Percentiles rank a stretch among this genome's conserved stretches.
These are phyloP conservation scores for Trifolium repens DNA, from an alignment of 306 rosid species.

Conservation along the genomic window DNA sequence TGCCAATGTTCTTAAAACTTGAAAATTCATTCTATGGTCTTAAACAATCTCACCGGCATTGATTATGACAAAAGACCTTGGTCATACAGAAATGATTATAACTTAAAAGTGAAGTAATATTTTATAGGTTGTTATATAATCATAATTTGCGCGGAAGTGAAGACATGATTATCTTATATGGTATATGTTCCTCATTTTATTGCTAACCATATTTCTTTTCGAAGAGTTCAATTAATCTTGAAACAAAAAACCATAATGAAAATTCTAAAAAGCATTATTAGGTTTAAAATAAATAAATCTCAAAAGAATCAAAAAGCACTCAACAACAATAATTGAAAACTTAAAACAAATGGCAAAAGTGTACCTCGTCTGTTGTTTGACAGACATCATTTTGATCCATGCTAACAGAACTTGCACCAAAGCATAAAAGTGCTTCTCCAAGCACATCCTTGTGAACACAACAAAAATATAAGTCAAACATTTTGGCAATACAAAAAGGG, in stretches of 20 bases:
- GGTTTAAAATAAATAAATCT: slow-evolving; percentile 19
- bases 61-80: not conserved
- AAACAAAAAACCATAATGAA: not conserved
- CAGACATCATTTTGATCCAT: slow-evolving; percentile 56
- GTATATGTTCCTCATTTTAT: not conserved
- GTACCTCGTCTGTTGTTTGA: slow-evolving; percentile 61
- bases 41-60: not conserved
- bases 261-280: not conserved
- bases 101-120: not conserved
- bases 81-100: not conserved
- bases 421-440: slow-evolving; percentile 84
- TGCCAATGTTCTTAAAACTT: no score
- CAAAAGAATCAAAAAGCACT: slow-evolving; percentile 2
- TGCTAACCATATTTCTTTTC: slow-evolving; percentile 6
- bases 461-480: slow-evolving; percentile 42
- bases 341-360: not conserved
- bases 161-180: slow-evolving; percentile 17
- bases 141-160: not conserved
- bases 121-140: not conserved
- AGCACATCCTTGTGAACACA: slow-evolving; percentile 67
- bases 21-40: not conserved
- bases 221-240: not conserved
- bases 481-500: slow-evolving; percentile 12
- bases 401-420: slow-evolving; percentile 82
- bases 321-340: slow-evolving; percentile 7